Evolutionary conservation across 768 basidiomycete species (phyloP), one percentile per base, ranked within the genome.

Genomic region (Pulveroboletus sp.): DNA sequence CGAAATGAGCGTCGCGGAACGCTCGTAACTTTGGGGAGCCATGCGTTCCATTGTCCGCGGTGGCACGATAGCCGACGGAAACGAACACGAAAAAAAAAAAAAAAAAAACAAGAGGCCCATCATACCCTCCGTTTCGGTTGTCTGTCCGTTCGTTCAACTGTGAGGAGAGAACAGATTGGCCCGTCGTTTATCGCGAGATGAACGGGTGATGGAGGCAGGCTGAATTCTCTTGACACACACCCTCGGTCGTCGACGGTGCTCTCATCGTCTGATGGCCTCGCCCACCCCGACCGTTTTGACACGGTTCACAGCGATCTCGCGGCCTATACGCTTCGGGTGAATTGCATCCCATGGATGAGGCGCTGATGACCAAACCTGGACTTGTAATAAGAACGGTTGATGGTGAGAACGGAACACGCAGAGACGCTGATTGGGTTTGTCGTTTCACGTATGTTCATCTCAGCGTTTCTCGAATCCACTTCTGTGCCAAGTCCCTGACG

Each of bases 1-100:
- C 49, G 50, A 58, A 54, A 50, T 44, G 40, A 64, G 44, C 17
- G 46, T 62, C 57, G 63, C 63, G 60, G 62, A 55, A 62, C 10
- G 51, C 43, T 62, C 59, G 54, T 52, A 27, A 14, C 32, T 14
- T 8, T 28, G 5, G 28, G 31, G 14, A 6, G 14, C 32, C 24
- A 8, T 42, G 28, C 41, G 28, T 24, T 28, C 24, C 3, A 8
- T n/a, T 46, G 41, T 30, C 60, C 52, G 49, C 56, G 61, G 59
- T 43, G 39, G 50, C 58, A 48, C 17, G 11, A 14, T 41, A 39
- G 26, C 37, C 40, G 46, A 46, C 47, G 47, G 51, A 50, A 10
- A 40, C 55, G 45, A 63, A 40, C 27, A 32, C 35, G 43, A 41
- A 45, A 27, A 30, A 7, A 27, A 27, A 7, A 27, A 27, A 27